Conservation (phyloP, 75 land plant genomes). For the Pinus albicaulis region DNA sequence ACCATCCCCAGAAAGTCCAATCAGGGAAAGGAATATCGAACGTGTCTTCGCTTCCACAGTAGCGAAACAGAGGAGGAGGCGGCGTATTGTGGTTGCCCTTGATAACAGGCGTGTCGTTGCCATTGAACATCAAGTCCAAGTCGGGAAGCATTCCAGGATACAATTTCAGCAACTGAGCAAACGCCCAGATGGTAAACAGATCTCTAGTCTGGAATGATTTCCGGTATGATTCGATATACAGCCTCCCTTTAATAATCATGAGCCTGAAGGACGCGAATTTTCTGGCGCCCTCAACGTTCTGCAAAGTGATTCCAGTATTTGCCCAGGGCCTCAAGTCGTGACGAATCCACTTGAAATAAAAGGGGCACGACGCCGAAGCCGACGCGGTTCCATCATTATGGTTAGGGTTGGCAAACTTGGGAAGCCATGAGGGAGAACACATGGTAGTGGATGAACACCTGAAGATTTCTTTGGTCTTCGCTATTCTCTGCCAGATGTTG, state of each 20-base stretch:
- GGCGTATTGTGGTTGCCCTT: not conserved
- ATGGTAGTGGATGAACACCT: not conserved
- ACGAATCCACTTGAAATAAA: slow-evolving; percentile 66
- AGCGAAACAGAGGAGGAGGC: slow-evolving; percentile 67
- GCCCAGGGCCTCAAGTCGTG: slow-evolving; percentile 63
- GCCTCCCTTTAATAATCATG: slow-evolving; percentile 32
- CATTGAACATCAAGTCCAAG: slow-evolving; percentile 58
- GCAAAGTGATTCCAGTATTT: slow-evolving; percentile 36
- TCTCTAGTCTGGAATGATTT: slow-evolving; percentile 54
- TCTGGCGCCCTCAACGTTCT: slow-evolving; percentile 33
- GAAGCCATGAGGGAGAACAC: not conserved
- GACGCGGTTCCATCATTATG: not conserved
- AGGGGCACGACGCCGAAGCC: slow-evolving; percentile 35
- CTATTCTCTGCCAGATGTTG: not conserved
- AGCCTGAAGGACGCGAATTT: slow-evolving; percentile 34
- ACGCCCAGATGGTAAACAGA: slow-evolving; percentile 54
- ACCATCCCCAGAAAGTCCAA: slow-evolving; percentile 91
- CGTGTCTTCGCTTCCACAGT: slow-evolving; percentile 36
- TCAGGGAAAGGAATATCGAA: slow-evolving; percentile 72
- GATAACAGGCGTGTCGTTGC: slow-evolving; percentile 48
- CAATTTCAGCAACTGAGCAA: slow-evolving; percentile 42
- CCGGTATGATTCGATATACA: slow-evolving; percentile 29
- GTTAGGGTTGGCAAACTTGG: not conserved
- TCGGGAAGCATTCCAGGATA: slow-evolving; percentile 65
- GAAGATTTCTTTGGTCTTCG: not conserved